These are phyloP conservation scores for Plenodomus biglobosus DNA, from an alignment of 2,329 filamentous ascomycete species.

Conservation along the genomic window DNA sequence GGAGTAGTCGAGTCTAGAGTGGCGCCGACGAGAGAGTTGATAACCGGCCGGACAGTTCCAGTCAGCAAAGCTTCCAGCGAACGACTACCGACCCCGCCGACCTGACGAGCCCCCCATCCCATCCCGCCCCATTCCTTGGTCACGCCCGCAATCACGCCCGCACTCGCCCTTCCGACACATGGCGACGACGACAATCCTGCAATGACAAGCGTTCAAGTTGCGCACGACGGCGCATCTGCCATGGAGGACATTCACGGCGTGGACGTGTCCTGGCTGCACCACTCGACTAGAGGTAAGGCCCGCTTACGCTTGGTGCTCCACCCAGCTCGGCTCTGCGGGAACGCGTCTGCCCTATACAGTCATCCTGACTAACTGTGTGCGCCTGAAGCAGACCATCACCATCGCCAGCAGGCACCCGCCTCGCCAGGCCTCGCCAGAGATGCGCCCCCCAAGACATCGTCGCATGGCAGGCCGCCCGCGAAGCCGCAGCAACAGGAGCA, in stretches of 20 bases:
- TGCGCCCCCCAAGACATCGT: conserved; percentile 40
- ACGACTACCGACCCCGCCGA: conserved; percentile 8
- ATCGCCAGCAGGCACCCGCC: conserved; percentile 41
- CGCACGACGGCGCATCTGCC: conserved; percentile 22
- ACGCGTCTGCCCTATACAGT: conserved; percentile 8
- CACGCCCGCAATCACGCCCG: too few relatives aligned
- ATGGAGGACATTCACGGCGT: conserved; percentile 83
- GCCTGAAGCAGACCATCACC: conserved; percentile 35
- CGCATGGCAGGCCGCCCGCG: conserved; percentile 33
- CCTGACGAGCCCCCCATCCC: neutral
- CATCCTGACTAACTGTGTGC: conserved; percentile 19
- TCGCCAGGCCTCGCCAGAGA: conserved; percentile 40
- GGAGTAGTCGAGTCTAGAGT: conserved; percentile 2
- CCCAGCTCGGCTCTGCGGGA: conserved; percentile 18
- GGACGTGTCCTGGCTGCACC: conserved; percentile 91
- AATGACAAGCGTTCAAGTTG: conserved; percentile 26
- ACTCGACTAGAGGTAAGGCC: conserved; percentile 74
- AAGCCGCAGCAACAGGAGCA: conserved; percentile 19
- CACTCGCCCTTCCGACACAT: conserved; percentile 18
- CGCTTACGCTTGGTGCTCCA: conserved; percentile 27
- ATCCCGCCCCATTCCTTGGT: neutral
- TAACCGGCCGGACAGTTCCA: conserved; percentile 16
- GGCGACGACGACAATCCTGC: conserved; percentile 24
- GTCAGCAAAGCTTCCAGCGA: conserved; percentile 31
- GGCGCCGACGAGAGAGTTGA: conserved; percentile 8